Evolutionary conservation across 225 moss, liverwort and hornwort species (phyloP).

Genomic region (Asterella californica): DNA sequence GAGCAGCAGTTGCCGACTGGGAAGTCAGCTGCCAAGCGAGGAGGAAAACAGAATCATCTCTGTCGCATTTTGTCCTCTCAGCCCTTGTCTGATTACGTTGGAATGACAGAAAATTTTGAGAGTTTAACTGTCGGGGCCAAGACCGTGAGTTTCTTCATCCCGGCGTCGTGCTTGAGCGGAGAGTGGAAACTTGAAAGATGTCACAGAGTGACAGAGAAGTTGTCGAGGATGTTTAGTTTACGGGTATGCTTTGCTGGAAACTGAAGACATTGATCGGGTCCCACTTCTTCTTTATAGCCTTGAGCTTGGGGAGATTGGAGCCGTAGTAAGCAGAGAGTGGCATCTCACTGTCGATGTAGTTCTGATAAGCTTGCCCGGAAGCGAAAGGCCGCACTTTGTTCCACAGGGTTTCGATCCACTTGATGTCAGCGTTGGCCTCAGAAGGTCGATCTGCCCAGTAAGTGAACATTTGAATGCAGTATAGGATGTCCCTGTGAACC

Average conservation of each 20-base stretch:
- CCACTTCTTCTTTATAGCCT: conserved; percentile 56
- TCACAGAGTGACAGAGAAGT: too few species aligned
- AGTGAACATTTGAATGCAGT: conserved; percentile 60
- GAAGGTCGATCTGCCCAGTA: conserved; percentile 43
- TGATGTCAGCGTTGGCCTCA: conserved; percentile 4
- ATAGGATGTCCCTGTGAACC: conserved; percentile 50
- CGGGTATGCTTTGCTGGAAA: conserved; percentile 67
- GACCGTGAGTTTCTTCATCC: too few species aligned
- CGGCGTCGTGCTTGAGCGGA: too few species aligned
- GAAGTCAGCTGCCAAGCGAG: too few species aligned
- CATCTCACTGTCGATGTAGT: conserved; percentile 69
- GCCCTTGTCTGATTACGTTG: too few species aligned
- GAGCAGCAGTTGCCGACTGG: too few species aligned
- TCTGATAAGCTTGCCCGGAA: conserved; percentile 48
- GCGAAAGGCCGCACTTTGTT: conserved; percentile 37
- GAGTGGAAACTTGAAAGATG: too few species aligned
- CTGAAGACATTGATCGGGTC: conserved; percentile 61
- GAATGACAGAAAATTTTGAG: too few species aligned
- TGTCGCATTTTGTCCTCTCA: too few species aligned
- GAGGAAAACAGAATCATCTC: too few species aligned
- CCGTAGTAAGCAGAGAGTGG: conserved; percentile 55
- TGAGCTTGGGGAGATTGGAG: conserved; percentile 43
- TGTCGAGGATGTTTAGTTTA: not conserved
- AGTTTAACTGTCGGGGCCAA: too few species aligned
- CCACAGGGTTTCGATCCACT: conserved; percentile 42